Evolutionary conservation across 2,329 filamentous ascomycete species (phyloP).

Genomic region (Epichloe amarillans): DNA sequence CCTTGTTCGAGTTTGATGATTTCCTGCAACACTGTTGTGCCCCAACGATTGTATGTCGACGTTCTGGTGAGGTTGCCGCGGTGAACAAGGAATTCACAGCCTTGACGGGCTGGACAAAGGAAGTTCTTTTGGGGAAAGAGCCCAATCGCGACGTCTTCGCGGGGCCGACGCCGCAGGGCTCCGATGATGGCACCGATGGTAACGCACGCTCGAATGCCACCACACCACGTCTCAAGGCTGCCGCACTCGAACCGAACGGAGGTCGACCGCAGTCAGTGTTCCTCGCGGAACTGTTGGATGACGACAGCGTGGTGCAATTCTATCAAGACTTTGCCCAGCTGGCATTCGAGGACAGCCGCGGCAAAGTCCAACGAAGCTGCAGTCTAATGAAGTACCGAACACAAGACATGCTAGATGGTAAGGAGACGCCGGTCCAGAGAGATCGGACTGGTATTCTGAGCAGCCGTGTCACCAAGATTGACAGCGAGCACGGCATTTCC

Average conservation of each 20-base stretch:
- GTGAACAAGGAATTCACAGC: constrained; percentile 97
- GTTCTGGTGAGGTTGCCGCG: constrained; percentile 87
- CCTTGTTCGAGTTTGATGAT: constrained; percentile 83
- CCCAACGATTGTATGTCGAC: constrained; percentile 79
- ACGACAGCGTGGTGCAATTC: constrained; percentile 85
- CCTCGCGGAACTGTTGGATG: constrained; percentile 82
- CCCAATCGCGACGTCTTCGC: constrained; percentile 79
- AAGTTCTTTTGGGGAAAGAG: constrained; percentile 76
- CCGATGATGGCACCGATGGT: constrained; percentile 21
- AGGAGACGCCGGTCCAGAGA: constrained; percentile 31
- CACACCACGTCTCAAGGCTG: constrained; percentile 37
- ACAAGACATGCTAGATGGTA: constrained; percentile 40
- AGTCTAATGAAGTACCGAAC: constrained; percentile 84
- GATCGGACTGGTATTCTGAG: constrained; percentile 37
- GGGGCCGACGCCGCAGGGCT: constrained; percentile 25
- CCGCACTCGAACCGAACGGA: constrained; percentile 29
- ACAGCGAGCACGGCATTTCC: constrained; percentile 67
- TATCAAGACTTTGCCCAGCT: constrained; percentile 91
- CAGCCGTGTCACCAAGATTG: constrained; percentile 47
- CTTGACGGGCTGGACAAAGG: constrained; percentile 85
- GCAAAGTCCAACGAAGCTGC: constrained; percentile 70
- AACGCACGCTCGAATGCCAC: constrained; percentile 25
- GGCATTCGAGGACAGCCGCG: constrained; percentile 81
- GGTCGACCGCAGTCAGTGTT: constrained; percentile 66
- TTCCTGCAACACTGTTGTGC: constrained; percentile 81